Conservation (phyloP, 345 rosid genomes). For the Gynandropsis gynandra region DNA sequence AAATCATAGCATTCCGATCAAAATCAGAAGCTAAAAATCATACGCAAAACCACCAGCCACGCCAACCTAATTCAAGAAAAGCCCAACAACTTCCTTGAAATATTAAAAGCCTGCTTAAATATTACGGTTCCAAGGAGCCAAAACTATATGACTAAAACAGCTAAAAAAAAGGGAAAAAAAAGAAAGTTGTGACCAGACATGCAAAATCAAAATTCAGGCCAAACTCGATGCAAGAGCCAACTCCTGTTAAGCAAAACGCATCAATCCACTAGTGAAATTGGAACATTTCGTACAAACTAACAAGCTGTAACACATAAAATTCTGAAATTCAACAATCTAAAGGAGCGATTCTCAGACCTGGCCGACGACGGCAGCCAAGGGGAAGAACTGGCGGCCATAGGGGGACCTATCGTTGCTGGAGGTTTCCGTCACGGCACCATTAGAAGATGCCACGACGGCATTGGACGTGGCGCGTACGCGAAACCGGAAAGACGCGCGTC, state of each 20-base stretch:
- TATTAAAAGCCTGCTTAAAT: too few species aligned
- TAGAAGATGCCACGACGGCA: conserved; percentile 34
- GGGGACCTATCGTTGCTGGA: conserved; percentile 27
- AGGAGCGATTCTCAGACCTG: conserved; percentile 43
- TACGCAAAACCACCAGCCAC: too few species aligned
- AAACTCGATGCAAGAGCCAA: background rate
- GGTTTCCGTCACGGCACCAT: conserved; percentile 41
- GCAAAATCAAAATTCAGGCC: background rate
- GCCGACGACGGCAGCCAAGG: conserved; percentile 89
- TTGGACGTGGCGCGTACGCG: conserved; percentile 26
- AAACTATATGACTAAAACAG: too few species aligned
- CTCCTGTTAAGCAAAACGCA: background rate
- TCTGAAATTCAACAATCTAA: background rate
- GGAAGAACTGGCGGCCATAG: conserved; percentile 74
- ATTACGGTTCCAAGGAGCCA: too few species aligned
- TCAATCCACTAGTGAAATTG: background rate
- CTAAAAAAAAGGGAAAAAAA: too few species aligned
- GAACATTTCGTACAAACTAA: background rate
- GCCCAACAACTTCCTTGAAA: too few species aligned
- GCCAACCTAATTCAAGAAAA: too few species aligned
- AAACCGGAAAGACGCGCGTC: conserved; percentile 16
- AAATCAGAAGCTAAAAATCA: too few species aligned
- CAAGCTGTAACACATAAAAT: background rate
- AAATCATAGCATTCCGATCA: too few species aligned
- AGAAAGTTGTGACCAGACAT: too few species aligned